These are phyloP conservation scores for Lipomyces orientalis DNA, from an alignment of 805 yeast species.

Conservation along the genomic window DNA sequence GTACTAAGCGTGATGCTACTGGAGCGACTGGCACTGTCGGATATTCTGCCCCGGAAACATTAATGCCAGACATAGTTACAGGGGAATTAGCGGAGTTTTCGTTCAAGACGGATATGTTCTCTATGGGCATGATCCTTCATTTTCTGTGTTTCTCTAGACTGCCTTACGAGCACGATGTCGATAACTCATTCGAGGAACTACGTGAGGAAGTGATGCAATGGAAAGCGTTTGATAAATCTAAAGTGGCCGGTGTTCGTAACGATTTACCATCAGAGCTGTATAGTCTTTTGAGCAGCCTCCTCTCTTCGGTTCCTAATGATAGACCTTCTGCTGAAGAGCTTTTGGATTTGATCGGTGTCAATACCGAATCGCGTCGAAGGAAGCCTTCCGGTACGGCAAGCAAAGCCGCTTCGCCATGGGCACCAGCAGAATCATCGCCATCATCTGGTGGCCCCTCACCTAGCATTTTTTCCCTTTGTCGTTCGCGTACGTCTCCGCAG, in stretches of 20 bases:
- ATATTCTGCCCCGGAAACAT: slow-evolving; percentile 84
- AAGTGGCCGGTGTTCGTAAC: slow-evolving; percentile 28
- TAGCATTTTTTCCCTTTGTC: slow-evolving; percentile 1
- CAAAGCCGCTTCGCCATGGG: background rate
- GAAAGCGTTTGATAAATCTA: slow-evolving; percentile 43
- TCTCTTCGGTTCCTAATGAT: slow-evolving; percentile 46
- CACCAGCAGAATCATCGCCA: slow-evolving; percentile 1
- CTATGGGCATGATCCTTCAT: slow-evolving; percentile 82
- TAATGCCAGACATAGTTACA: slow-evolving; percentile 43
- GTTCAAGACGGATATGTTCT: slow-evolving; percentile 76
- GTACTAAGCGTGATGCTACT: slow-evolving; percentile 66
- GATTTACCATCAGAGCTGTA: slow-evolving; percentile 46
- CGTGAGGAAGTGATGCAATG: slow-evolving; percentile 47
- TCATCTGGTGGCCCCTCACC: background rate
- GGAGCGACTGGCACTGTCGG: slow-evolving; percentile 91
- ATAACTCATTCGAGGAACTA: slow-evolving; percentile 45
- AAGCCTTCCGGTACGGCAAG: slow-evolving; percentile 9
- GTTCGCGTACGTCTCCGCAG: background rate
- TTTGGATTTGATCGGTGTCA: slow-evolving; percentile 42
- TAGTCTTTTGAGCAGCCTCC: slow-evolving; percentile 50
- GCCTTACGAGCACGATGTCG: slow-evolving; percentile 56
- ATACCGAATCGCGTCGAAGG: background rate
- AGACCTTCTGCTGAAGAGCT: slow-evolving; percentile 56
- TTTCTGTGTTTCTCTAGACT: slow-evolving; percentile 72
- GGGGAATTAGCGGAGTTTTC: slow-evolving; percentile 62